phyloP scores from a whole-genome alignment of 2,329 filamentous ascomycete species.

The Aspergillus thermomutatus region DNA sequence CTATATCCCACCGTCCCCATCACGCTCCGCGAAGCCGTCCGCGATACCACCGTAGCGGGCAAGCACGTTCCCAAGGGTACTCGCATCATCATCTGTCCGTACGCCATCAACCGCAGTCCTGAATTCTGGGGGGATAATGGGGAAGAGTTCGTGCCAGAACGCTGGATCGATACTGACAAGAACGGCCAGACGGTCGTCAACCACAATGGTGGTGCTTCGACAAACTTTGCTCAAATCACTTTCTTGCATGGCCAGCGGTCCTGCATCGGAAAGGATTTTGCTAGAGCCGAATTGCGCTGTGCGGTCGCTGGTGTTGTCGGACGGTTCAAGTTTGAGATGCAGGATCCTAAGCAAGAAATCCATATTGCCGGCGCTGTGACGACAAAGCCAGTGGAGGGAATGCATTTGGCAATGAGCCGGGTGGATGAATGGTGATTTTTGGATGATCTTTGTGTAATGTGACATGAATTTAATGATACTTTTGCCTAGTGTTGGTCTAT shows the following conservation, averaged over 20 bases:
- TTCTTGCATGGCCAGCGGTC: constrained; percentile 38
- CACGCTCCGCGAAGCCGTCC: constrained; percentile 39
- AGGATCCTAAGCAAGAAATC: constrained; percentile 35
- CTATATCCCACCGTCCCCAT: constrained; percentile 40
- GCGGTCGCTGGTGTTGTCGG: constrained; percentile 38
- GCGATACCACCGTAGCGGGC: constrained; percentile 56
- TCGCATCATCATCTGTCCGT: constrained; percentile 61
- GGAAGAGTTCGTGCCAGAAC: constrained; percentile 69
- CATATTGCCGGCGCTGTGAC: constrained; percentile 37
- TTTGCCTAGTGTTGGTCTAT: neutral
- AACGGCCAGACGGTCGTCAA: constrained; percentile 49
- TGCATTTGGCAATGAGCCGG: constrained; percentile 33
- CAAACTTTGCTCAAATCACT: constrained; percentile 38
- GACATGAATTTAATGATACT: neutral
- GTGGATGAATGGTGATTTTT: constrained; percentile 30
- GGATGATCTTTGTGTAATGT: neutral
- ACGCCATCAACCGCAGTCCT: constrained; percentile 68
- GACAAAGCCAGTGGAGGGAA: constrained; percentile 38
- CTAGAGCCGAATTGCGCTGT: constrained; percentile 39
- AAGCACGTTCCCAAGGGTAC: constrained; percentile 68
- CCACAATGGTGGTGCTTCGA: constrained; percentile 47
- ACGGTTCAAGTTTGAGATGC: constrained; percentile 34
- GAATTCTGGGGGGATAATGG: constrained; percentile 74
- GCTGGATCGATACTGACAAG: constrained; percentile 64
- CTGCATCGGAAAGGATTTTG: constrained; percentile 44